These are phyloP conservation scores for Vinca major DNA, from an alignment of 305 asterid genomes.

Conservation along the genomic window DNA sequence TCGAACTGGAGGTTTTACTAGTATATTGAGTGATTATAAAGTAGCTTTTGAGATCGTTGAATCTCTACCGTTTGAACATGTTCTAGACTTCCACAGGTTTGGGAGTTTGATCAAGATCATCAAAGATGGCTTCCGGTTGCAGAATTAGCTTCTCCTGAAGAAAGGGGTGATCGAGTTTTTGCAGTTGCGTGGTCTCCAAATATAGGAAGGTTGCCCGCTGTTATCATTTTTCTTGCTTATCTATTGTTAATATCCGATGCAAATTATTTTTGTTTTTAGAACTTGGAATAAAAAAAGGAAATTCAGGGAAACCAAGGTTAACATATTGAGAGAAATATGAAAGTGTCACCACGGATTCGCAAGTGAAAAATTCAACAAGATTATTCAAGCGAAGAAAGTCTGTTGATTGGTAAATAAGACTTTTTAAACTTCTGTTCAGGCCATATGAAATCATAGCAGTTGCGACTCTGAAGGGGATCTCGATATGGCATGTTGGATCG, in stretches of 20 bases:
- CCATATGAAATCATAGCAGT: conserved; percentile 83
- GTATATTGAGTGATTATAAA: background rate
- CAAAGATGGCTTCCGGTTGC: conserved; percentile 99
- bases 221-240: background rate
- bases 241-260: background rate
- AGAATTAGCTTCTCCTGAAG: conserved; percentile 74
- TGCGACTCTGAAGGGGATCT: conserved; percentile 67
- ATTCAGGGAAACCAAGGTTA: background rate
- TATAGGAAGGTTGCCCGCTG: conserved; percentile 65
- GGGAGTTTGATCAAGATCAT: conserved; percentile 97
- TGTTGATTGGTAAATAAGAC: background rate
- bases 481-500: conserved; percentile 79
- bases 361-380: no score
- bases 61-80: conserved; percentile 19
- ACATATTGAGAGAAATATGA: background rate
- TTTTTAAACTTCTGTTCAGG: conserved; percentile 27
- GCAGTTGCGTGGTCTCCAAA: conserved; percentile 91
- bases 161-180: conserved; percentile 56
- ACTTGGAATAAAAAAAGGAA: background rate
- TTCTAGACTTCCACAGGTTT: conserved; percentile 45
- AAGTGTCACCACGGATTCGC: no score
- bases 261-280: no score
- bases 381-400: background rate
- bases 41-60: background rate
- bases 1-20: background rate